These are phyloP conservation scores for Crithidia acanthocephali DNA, from an alignment of 208 protist species.

Conservation along the genomic window DNA sequence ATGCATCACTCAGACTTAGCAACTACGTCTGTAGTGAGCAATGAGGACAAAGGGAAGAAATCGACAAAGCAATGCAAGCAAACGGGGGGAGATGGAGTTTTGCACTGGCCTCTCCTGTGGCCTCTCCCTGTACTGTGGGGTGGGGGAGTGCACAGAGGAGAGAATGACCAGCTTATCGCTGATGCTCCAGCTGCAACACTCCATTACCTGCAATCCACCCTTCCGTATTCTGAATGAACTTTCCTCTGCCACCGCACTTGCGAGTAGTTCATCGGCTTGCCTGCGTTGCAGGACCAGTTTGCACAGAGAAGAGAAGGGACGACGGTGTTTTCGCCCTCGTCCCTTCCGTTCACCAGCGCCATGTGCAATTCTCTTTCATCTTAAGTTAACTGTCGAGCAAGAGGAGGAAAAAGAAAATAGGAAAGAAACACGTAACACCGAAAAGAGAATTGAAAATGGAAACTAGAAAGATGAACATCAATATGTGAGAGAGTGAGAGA, in stretches of 20 bases:
- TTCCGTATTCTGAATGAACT: too few species aligned
- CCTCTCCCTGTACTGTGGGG: too few species aligned
- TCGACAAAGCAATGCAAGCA: background rate
- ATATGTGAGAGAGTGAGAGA: background rate
- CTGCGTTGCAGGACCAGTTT: too few species aligned
- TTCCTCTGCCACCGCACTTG: too few species aligned
- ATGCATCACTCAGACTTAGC: conserved; percentile 10
- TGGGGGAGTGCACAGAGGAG: too few species aligned
- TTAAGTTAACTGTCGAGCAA: too few species aligned
- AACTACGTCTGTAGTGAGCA: conserved; percentile 10
- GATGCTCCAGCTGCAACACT: too few species aligned
- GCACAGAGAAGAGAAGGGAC: too few species aligned
- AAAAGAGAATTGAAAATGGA: background rate
- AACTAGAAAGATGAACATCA: background rate
- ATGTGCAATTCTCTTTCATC: background rate
- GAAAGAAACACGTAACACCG: background rate
- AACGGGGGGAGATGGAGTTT: background rate
- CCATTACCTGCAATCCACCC: too few species aligned
- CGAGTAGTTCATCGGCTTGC: too few species aligned
- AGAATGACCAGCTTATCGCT: too few species aligned
- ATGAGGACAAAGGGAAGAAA: background rate
- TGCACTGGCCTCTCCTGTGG: too few species aligned
- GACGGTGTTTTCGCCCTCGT: background rate
- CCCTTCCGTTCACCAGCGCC: background rate
- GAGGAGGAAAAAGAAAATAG: background rate